phyloP scores from a whole-genome alignment of 805 yeast genomes.

The Candida patagonica region DNA sequence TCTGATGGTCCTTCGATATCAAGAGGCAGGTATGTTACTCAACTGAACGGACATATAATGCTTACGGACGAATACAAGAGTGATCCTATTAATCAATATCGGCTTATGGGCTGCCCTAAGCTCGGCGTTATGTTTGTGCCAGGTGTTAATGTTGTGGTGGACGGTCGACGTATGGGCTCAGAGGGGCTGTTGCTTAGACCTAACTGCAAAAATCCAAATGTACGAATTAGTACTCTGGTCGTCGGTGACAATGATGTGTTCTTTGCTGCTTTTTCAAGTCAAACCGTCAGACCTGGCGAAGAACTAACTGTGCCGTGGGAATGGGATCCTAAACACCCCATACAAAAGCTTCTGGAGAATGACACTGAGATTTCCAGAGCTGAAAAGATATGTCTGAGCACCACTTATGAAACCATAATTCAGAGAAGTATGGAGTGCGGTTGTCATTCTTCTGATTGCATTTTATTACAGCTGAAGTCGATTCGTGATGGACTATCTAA shows the following conservation, averaged over 20 bases:
- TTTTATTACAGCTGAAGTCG: background rate
- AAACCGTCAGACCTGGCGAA: conserved; percentile 49
- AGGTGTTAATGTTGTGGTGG: conserved; percentile 58
- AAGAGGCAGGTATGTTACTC: conserved; percentile 43
- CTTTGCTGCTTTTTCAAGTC: conserved; percentile 49
- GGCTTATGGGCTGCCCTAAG: conserved; percentile 58
- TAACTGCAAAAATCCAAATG: conserved; percentile 64
- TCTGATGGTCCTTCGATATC: conserved; percentile 27
- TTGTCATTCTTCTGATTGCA: conserved; percentile 21
- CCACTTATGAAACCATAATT: conserved; percentile 13
- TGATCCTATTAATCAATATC: conserved; percentile 69
- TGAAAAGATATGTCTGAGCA: conserved; percentile 15
- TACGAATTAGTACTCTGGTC: conserved; percentile 44
- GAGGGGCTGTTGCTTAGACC: conserved; percentile 64
- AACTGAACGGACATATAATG: conserved; percentile 66
- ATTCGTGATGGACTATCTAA: conserved; percentile 18
- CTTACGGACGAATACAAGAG: conserved; percentile 51
- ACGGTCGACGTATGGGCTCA: conserved; percentile 74
- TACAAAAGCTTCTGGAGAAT: conserved; percentile 39
- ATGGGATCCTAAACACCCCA: conserved; percentile 79
- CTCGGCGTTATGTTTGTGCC: conserved; percentile 48
- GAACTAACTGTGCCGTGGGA: conserved; percentile 81
- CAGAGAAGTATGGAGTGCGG: conserved; percentile 25
- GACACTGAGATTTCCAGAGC: conserved; percentile 19
- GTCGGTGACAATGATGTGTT: conserved; percentile 30